A percentile compares a stretch with the other conserved stretches of the same genome.
phyloP scores from a whole-genome alignment of 1,284 basidiomycete species.

The Tylopilus sp. region DNA sequence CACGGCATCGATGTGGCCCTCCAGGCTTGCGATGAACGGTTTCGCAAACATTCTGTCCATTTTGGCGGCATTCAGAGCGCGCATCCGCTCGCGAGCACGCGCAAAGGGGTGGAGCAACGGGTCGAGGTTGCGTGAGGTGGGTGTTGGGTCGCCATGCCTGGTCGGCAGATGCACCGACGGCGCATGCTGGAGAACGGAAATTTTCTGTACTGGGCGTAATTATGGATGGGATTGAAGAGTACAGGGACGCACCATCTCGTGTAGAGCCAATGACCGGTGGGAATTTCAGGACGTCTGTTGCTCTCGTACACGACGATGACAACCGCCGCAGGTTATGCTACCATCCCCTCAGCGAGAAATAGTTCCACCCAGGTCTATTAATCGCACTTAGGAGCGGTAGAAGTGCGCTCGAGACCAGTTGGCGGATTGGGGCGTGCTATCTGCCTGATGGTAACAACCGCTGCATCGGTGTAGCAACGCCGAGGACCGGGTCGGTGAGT shows the following conservation, averaged over 20 bases:
- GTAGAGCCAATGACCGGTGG: constrained; percentile 4
- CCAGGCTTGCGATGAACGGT: constrained; percentile 87
- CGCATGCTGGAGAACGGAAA: constrained; percentile 84
- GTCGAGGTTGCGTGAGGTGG: constrained; percentile 88
- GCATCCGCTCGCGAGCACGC: constrained; percentile 87
- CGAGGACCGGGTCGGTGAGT: background rate
- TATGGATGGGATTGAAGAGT: background rate
- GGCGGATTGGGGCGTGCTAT: background rate
- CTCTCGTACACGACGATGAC: background rate
- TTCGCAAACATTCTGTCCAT: constrained; percentile 97
- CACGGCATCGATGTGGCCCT: constrained; percentile 95
- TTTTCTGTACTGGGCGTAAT: constrained; percentile 55
- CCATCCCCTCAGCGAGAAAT: background rate
- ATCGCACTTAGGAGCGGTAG: background rate
- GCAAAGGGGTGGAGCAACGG: constrained; percentile 94
- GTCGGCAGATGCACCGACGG: constrained; percentile 69
- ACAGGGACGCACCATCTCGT: constrained; percentile 23
- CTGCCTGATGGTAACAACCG: constrained; percentile 21
- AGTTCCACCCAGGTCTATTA: background rate
- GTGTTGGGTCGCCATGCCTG: constrained; percentile 78
- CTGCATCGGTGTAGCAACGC: constrained; percentile 22
- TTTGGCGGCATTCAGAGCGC: constrained; percentile 94
- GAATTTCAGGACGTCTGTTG: constrained; percentile 4
- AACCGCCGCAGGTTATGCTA: background rate
- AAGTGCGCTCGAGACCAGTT: background rate